Conservation (phyloP, 495 filamentous ascomycete genomes). For the Penicillium roqueforti region DNA sequence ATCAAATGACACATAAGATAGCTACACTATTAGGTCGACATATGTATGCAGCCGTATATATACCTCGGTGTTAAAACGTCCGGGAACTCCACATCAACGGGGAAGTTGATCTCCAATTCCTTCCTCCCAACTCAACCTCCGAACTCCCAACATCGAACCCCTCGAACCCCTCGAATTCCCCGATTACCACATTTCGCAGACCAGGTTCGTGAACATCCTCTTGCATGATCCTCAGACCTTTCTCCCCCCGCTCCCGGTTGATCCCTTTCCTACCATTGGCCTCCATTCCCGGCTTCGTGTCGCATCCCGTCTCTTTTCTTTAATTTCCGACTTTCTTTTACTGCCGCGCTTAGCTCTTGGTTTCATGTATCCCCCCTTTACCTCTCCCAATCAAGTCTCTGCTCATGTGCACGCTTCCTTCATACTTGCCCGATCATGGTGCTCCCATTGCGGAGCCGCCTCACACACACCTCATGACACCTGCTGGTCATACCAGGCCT, state of each 20-base stretch:
- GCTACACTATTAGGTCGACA: neutral
- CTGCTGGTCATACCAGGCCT: constrained; percentile 10
- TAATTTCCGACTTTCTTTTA: constrained; percentile 14
- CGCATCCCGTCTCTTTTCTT: constrained; percentile 13
- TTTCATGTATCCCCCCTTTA: neutral
- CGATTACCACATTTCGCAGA: neutral
- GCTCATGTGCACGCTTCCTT: constrained; percentile 13
- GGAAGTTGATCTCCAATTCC: neutral
- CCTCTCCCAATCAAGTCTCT: constrained; percentile 18
- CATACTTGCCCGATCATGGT: constrained; percentile 11
- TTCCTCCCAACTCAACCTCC: neutral
- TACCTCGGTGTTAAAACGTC: neutral
- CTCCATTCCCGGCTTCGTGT: constrained; percentile 14
- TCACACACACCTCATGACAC: constrained; percentile 23
- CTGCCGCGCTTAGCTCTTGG: constrained; percentile 25
- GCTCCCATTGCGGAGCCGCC: constrained; percentile 23
- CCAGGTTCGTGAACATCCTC: constrained; percentile 17
- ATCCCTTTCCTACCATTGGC: constrained; percentile 23
- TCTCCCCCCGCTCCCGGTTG: constrained; percentile 13
- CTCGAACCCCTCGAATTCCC: neutral
- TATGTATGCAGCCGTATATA: neutral
- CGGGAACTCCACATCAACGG: neutral
- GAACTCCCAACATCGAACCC: neutral
- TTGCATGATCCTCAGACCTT: constrained; percentile 14
- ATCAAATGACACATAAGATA: neutral